Conservation (phyloP, 805 yeast species). For the Hanseniaspora nectarophila region DNA sequence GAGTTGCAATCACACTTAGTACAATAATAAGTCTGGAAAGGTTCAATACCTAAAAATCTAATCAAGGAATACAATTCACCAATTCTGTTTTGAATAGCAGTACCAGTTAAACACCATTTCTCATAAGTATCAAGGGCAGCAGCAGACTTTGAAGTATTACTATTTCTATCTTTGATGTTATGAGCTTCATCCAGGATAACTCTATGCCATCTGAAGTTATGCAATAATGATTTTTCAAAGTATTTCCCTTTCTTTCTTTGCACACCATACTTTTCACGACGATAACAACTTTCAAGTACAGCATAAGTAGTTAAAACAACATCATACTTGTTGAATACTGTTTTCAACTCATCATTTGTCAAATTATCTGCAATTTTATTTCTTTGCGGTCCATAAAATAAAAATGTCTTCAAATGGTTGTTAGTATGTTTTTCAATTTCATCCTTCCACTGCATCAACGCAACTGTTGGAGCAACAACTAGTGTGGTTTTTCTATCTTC, state of each 20-base stretch:
- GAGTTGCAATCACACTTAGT: slow-evolving; percentile 83
- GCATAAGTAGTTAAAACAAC: slow-evolving; percentile 87
- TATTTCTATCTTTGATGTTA: slow-evolving; percentile 86
- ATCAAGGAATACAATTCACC: slow-evolving; percentile 93
- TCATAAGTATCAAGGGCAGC: slow-evolving; percentile 58
- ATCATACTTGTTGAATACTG: slow-evolving; percentile 38
- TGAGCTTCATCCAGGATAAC: slow-evolving; percentile 95
- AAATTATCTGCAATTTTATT: slow-evolving; percentile 41
- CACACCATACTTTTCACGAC: slow-evolving; percentile 78
- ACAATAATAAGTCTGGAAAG: slow-evolving; percentile 83
- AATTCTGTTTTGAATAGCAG: slow-evolving; percentile 90
- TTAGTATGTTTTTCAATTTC: slow-evolving; percentile 81
- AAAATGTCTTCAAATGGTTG: slow-evolving; percentile 50
- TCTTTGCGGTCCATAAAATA: slow-evolving; percentile 65
- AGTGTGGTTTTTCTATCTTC: slow-evolving; percentile 47
- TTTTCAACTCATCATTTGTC: slow-evolving; percentile 41
- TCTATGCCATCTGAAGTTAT: slow-evolving; percentile 62
- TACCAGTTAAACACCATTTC: slow-evolving; percentile 88
- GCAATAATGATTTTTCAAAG: slow-evolving; percentile 66
- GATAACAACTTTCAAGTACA: slow-evolving; percentile 71
- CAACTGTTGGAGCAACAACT: slow-evolving; percentile 97
- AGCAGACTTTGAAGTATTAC: slow-evolving; percentile 89
- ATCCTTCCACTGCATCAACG: slow-evolving; percentile 92
- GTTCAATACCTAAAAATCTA: slow-evolving; percentile 69
- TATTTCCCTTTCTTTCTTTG: slow-evolving; percentile 57